Conservation (phyloP, 1,284 basidiomycete genomes). For the Veloporphyrellus conicus region DNA sequence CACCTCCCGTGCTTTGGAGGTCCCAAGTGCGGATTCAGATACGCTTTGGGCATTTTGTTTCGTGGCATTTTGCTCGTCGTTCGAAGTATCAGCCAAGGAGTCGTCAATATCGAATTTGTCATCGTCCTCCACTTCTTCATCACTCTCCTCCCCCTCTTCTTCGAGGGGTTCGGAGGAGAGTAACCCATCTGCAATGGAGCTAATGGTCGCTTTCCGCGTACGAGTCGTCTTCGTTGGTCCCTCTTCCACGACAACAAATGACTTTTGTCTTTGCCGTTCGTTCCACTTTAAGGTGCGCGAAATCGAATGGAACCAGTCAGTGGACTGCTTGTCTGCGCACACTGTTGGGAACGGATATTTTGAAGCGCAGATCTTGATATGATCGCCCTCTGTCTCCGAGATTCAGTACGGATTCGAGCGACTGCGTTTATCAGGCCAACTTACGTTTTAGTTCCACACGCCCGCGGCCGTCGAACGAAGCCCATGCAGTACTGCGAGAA, state of each 20-base stretch:
- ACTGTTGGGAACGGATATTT: slow-evolving; percentile 99
- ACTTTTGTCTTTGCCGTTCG: slow-evolving; percentile 94
- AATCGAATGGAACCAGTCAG: slow-evolving; percentile 95
- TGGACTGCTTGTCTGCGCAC: slow-evolving; percentile 94
- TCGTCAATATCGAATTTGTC: slow-evolving; percentile 91
- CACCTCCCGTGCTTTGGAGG: slow-evolving; percentile 33
- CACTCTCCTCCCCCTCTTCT: slow-evolving; percentile 38
- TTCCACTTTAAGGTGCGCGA: slow-evolving; percentile 51
- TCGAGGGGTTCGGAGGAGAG: slow-evolving; percentile 34
- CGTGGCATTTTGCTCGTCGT: slow-evolving; percentile 32
- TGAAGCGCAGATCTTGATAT: slow-evolving; percentile 97
- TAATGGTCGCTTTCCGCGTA: slow-evolving; percentile 21
- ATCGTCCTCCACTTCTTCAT: slow-evolving; percentile 51
- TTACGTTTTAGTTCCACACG: slow-evolving; percentile 91
- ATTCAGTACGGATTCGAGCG: slow-evolving; percentile 13
- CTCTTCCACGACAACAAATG: slow-evolving; percentile 96
- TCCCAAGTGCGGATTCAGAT: slow-evolving; percentile 19
- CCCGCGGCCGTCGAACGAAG: slow-evolving; percentile 95
- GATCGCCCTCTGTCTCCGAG: slow-evolving; percentile 80
- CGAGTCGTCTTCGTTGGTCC: slow-evolving; percentile 48
- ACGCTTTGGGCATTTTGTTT: slow-evolving; percentile 18
- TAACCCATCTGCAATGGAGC: slow-evolving; percentile 14
- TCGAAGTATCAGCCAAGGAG: slow-evolving; percentile 54
- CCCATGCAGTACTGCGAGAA: slow-evolving; percentile 97
- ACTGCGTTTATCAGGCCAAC: slow-evolving; percentile 33